Base-by-base conservation (phyloP, 805 yeast genomes). In the Brettanomyces bruxellensis region DNA sequence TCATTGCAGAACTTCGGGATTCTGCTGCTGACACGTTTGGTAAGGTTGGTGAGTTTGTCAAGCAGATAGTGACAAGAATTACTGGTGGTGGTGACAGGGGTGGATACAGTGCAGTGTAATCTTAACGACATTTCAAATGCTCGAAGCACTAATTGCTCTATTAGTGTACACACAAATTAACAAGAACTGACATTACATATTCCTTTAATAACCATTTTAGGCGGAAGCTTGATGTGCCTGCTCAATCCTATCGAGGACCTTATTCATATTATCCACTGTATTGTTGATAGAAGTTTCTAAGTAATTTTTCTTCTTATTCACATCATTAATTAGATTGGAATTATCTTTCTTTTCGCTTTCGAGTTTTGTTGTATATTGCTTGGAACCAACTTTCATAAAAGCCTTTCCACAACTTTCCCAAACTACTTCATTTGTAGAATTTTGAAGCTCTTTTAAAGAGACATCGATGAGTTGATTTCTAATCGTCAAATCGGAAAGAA, bases 321-420 rank as follows among this genome's bases (percentile, higher is more conserved):
- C 68, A 36, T 79, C 78, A 49, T 72, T 73, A 50, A 78, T 64
- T 52, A 80, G 78, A 14, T 84, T 95, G 45, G 71, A 60, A 49
- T 79, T 71, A 13, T 69, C 75, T 38, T 64, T 62, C 51, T 76
- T 76, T 52, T 86, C 87, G 23, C 64, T 59, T 23, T 68, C 59
- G 34, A 87, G 63, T 44, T 70, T 71, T 11, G 60, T 56, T 41
- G 73, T 61, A 62, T 86, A 85, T 3, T 68, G 64, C 4, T 61
- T 55, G 3, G 69, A 68, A 25, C 70, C 69, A 4, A 71, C 71
- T 40, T 66, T 61, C 8, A 83, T 65, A 60, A 83, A 85, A 30
- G 87, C 76, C 63, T 83, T 84, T 28, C 97, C 97, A 34, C 86
- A 76, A 4, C 95, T 86, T 59, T 86, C 78, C 93, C 95, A 89